Conservation (phyloP, 306 rosid genomes). For the Castanea crenata region DNA sequence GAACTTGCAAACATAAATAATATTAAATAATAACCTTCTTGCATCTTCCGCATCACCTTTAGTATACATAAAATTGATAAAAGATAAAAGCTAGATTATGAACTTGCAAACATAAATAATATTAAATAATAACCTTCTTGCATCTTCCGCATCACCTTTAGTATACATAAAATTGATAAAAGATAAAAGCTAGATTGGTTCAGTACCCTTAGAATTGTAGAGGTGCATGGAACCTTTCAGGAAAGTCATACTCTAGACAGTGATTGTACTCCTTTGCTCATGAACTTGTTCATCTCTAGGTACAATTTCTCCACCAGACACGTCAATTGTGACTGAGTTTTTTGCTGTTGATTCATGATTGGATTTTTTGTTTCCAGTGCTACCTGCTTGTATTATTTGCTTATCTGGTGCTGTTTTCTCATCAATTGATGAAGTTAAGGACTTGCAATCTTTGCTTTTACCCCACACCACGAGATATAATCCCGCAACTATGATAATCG, state of each 20-base stretch:
- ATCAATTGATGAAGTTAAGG: constrained; percentile 15
- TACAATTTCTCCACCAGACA: constrained; percentile 21
- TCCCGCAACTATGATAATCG: constrained; percentile 54
- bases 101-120: too few relatives aligned
- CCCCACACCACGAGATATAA: constrained; percentile 87
- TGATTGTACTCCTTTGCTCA: neutral
- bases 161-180: constrained; percentile 16
- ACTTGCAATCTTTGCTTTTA: constrained; percentile 60
- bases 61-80: constrained; percentile 15
- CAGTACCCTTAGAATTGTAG: constrained; percentile 13
- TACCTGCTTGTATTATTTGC: constrained; percentile 15
- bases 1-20: too few relatives aligned
- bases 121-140: too few relatives aligned
- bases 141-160: too few relatives aligned
- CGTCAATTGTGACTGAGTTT: constrained; percentile 9
- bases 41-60: neutral
- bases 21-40: too few relatives aligned
- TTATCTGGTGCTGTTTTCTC: constrained; percentile 29
- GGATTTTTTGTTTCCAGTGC: constrained; percentile 24
- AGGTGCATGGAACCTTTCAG: neutral
- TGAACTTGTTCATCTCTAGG: constrained; percentile 16
- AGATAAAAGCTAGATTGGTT: constrained; percentile 14
- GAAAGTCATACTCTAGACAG: neutral
- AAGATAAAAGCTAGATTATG: constrained; percentile 13
- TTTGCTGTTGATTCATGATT: constrained; percentile 14